Percentiles rank a stretch among this genome's conserved stretches.
These are phyloP conservation scores for Colletotrichum gigasporum DNA, from an alignment of 2,329 filamentous ascomycete species.

Conservation along the genomic window DNA sequence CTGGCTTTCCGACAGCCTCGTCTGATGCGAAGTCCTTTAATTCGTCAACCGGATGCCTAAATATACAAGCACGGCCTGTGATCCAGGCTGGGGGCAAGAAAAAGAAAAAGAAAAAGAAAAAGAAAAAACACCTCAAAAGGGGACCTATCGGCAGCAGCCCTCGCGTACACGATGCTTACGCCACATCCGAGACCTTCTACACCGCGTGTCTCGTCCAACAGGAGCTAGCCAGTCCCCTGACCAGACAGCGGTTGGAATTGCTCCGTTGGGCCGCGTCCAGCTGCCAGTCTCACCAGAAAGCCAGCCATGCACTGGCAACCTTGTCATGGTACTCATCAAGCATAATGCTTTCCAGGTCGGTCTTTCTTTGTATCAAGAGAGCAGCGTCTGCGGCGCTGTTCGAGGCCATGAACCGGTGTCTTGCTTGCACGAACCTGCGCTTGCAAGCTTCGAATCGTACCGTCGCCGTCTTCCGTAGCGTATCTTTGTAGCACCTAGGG, in stretches of 20 bases:
- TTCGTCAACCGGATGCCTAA: background rate
- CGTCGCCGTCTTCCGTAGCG: background rate
- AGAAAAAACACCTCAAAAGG: background rate
- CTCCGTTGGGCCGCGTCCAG: background rate
- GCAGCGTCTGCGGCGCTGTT: background rate
- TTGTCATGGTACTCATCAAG: background rate
- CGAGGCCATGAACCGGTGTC: background rate
- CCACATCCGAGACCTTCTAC: background rate
- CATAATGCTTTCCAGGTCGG: slow-evolving; percentile 15
- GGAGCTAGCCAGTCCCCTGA: background rate
- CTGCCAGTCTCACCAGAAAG: background rate
- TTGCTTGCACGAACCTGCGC: slow-evolving; percentile 9
- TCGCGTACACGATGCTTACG: background rate
- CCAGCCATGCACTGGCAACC: background rate
- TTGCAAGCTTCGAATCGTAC: background rate
- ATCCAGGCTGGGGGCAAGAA: background rate
- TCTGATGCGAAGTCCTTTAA: no score
- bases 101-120: background rate
- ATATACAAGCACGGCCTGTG: background rate
- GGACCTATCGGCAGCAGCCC: background rate
- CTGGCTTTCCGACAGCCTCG: no score
- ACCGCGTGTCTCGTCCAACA: background rate
- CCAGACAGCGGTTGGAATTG: background rate
- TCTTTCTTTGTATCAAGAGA: slow-evolving; percentile 7
- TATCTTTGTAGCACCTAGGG: slow-evolving; percentile 22